Conservation (phyloP, 2,329 filamentous ascomycete genomes). For the Aspergillus thermomutatus region DNA sequence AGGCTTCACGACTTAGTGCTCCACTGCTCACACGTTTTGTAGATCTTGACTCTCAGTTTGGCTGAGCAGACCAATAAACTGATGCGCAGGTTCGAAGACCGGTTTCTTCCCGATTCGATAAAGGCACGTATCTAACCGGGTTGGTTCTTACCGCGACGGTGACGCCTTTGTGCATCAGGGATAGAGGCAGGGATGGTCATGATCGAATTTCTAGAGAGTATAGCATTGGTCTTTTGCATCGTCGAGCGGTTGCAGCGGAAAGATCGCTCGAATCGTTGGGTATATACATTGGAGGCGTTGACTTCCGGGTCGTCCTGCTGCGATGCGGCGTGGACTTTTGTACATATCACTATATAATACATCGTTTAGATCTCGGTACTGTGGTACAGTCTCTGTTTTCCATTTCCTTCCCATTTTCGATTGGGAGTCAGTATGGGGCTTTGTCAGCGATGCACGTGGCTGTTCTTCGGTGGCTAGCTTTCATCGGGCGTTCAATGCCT, state of each 20-base stretch:
- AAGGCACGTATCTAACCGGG: constrained; percentile 45
- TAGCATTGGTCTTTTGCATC: neutral
- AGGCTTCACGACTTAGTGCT: constrained; percentile 9
- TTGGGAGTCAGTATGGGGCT: neutral
- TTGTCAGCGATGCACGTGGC: neutral
- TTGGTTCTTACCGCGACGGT: neutral
- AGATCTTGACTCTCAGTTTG: constrained; percentile 84
- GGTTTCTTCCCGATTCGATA: constrained; percentile 47
- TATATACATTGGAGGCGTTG: constrained; percentile 20
- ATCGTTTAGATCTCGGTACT: neutral
- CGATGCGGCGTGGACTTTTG: constrained; percentile 9
- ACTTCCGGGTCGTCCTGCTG: constrained; percentile 7
- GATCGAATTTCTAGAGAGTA: neutral
- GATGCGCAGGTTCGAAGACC: constrained; percentile 72
- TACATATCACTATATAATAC: constrained; percentile 13
- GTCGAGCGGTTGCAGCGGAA: neutral
- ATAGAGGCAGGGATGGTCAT: neutral
- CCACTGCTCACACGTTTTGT: constrained; percentile 17
- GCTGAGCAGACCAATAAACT: constrained; percentile 97
- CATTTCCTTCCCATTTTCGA: neutral
- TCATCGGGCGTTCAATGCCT: neutral
- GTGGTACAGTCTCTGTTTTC: neutral
- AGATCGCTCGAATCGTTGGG: neutral
- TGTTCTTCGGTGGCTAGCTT: neutral
- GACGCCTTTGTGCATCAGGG: neutral